A percentile compares a stretch with the other conserved stretches of the same genome.
These are phyloP conservation scores for Fraxinus velutina DNA, from an alignment of 305 asterid genomes.

Conservation along the genomic window DNA sequence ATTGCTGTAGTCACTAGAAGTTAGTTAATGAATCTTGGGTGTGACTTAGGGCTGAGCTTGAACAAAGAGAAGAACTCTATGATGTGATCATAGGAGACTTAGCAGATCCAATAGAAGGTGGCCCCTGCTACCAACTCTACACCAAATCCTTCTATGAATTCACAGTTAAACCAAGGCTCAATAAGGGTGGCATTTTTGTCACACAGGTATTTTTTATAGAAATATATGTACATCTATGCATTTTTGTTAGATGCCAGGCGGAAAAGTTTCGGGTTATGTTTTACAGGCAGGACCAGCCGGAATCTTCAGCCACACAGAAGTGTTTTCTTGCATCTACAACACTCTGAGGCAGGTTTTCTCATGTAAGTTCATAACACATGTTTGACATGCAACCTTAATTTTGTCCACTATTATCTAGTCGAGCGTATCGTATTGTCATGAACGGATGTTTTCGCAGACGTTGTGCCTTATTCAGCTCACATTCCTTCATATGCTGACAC, in stretches of 20 bases:
- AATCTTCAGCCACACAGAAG: slow-evolving; percentile 86
- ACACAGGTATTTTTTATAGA: slow-evolving; percentile 56
- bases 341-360: slow-evolving; percentile 84
- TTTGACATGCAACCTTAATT: neutral
- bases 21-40: neutral
- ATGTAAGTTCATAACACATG: slow-evolving; percentile 43
- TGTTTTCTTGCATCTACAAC: slow-evolving; percentile 86
- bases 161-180: slow-evolving; percentile 66
- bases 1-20: neutral
- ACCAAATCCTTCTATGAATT: slow-evolving; percentile 81
- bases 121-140: slow-evolving; percentile 88
- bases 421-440: neutral
- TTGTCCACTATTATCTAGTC: neutral
- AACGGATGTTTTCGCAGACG: slow-evolving; percentile 52
- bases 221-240: neutral
- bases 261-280: neutral
- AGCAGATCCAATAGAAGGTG: slow-evolving; percentile 96
- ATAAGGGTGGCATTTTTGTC: slow-evolving; percentile 68
- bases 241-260: neutral
- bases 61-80: slow-evolving; percentile 59
- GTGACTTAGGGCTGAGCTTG: slow-evolving; percentile 74
- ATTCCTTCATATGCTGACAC: slow-evolving; percentile 93
- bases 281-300: slow-evolving; percentile 96
- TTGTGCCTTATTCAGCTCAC: slow-evolving; percentile 89
- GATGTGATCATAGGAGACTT: slow-evolving; percentile 92